A percentile compares a stretch with the other conserved stretches of the same genome.
These are phyloP conservation scores for Paracamarosporium sp. DNA, from an alignment of 2,329 filamentous ascomycete species.

Conservation along the genomic window DNA sequence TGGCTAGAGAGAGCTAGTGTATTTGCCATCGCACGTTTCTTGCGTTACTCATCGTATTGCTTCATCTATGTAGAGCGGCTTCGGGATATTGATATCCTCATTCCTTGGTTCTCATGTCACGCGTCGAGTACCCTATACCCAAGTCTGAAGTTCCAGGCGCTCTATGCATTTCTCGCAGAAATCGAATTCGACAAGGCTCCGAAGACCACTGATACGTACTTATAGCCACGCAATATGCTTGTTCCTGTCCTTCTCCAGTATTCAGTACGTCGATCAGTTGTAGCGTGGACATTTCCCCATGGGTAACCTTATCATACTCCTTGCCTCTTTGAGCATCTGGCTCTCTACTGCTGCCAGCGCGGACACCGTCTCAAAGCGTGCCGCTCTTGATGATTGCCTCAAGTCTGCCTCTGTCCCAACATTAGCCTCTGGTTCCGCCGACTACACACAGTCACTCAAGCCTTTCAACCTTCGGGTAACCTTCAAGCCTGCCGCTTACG, in stretches of 20 bases:
- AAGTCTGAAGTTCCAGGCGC: neutral
- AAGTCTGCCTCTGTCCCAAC: conserved; percentile 21
- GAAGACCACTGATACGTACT: neutral
- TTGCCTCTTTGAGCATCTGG: conserved; percentile 18
- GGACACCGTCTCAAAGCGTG: conserved; percentile 17
- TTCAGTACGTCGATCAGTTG: conserved; percentile 7
- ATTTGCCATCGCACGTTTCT: neutral
- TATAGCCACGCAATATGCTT: neutral
- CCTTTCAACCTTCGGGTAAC: conserved; percentile 38
- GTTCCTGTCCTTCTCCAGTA: too few relatives aligned
- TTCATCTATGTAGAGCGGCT: neutral
- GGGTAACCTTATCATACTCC: conserved; percentile 12
- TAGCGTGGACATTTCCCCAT: conserved; percentile 9
- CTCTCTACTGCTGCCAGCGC: conserved; percentile 14
- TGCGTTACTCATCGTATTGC: neutral
- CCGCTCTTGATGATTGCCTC: conserved; percentile 28
- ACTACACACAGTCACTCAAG: conserved; percentile 35
- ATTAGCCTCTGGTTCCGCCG: conserved; percentile 25
- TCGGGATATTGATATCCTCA: neutral
- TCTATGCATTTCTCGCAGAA: neutral
- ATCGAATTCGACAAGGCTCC: neutral
- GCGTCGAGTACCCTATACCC: neutral
- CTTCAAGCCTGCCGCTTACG: conserved; percentile 59
- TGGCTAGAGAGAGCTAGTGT: neutral
- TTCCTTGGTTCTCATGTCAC: neutral